Percentiles rank a stretch among this genome's conserved stretches.
phyloP scores from a whole-genome alignment of 371 early-diverging fungal genomes.

The Mortierella sp. region DNA sequence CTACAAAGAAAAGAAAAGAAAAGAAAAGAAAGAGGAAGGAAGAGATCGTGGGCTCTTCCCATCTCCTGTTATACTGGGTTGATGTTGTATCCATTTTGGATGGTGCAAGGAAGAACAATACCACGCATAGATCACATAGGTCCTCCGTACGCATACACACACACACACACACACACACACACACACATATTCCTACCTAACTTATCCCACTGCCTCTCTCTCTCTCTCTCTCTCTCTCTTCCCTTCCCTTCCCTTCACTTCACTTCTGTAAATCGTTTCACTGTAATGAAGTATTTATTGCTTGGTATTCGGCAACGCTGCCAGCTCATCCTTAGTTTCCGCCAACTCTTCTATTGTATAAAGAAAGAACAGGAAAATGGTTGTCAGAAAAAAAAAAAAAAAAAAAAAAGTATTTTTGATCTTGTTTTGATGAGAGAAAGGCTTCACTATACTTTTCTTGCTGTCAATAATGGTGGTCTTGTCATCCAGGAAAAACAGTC shows the following conservation, averaged over 20 bases:
- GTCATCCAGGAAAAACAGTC: slow-evolving; percentile 27
- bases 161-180: neutral
- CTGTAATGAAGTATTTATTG: neutral
- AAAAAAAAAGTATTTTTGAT: neutral
- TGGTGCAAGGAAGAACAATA: no score
- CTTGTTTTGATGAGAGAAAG: neutral
- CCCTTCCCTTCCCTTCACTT: neutral
- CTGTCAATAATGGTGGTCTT: slow-evolving; percentile 7
- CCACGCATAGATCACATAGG: no score
- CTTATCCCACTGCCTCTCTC: neutral
- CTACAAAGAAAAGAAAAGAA: neutral
- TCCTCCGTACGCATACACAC: neutral
- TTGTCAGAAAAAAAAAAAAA: neutral
- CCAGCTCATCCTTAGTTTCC: slow-evolving; percentile 11
- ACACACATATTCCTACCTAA: neutral
- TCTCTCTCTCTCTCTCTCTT: neutral
- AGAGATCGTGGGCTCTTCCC: no score
- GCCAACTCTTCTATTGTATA: slow-evolving; percentile 10
- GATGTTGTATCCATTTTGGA: no score
- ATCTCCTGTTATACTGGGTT: no score
- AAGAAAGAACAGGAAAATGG: neutral
- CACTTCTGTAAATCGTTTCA: neutral
- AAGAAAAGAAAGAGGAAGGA: no score
- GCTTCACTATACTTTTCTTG: slow-evolving; percentile 20
- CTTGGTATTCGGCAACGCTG: slow-evolving; percentile 1